A percentile compares a stretch with the other conserved stretches of the same genome.
Conservation (phyloP, 2,329 filamentous ascomycete species). For the Colletotrichum sp. region DNA sequence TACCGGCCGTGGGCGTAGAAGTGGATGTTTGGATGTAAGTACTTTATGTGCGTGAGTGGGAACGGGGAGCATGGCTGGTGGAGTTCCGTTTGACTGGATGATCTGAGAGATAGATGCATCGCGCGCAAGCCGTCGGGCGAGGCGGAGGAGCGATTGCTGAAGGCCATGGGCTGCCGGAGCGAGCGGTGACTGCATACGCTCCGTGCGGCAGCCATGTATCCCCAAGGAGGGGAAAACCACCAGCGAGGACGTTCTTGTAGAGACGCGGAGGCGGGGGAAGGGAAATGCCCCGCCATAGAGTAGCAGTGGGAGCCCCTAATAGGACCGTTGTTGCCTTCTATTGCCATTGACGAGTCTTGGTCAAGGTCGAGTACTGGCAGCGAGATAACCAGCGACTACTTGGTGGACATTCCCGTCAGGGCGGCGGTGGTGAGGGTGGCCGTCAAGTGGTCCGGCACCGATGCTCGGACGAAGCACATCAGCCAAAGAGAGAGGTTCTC, state of each 20-base stretch:
- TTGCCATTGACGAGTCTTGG: not conserved
- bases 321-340: not conserved
- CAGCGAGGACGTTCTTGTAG: not conserved
- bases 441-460: not conserved
- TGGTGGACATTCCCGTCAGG: not conserved
- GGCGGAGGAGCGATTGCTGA: not conserved
- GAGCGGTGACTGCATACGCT: not conserved
- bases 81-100: slow-evolving; percentile 8
- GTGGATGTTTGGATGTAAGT: slow-evolving; percentile 9
- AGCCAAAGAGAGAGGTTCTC: not conserved
- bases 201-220: not conserved
- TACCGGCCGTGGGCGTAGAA: slow-evolving; percentile 4
- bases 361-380: not conserved
- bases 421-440: not conserved
- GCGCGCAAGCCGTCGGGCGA: not conserved
- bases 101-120: not conserved
- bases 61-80: slow-evolving; percentile 8
- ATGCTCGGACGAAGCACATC: not conserved
- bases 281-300: not conserved
- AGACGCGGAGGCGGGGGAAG: not conserved
- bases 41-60: slow-evolving; percentile 10
- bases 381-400: not conserved
- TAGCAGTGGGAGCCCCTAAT: not conserved
- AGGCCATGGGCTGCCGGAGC: not conserved
- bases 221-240: not conserved